Conservation (phyloP, 768 basidiomycete species). For the Serendipita sp. region DNA sequence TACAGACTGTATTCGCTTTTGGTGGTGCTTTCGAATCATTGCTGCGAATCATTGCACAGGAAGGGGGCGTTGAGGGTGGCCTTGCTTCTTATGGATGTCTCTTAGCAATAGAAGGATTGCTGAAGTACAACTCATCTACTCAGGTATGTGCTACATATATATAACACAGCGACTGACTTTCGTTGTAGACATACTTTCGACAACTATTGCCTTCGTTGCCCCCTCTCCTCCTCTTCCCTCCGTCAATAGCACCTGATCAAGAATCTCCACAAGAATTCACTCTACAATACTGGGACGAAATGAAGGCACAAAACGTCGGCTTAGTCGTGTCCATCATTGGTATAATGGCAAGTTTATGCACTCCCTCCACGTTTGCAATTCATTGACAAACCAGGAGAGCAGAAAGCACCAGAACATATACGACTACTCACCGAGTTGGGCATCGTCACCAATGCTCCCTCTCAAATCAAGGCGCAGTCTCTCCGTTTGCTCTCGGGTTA, state of each 20-base stretch:
- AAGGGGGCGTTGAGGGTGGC: slow-evolving; percentile 87
- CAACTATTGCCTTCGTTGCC: slow-evolving; percentile 59
- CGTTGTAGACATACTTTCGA: slow-evolving; percentile 79
- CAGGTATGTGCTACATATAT: slow-evolving; percentile 36
- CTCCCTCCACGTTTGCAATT: not conserved
- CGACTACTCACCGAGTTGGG: slow-evolving; percentile 77
- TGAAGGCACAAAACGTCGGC: slow-evolving; percentile 66
- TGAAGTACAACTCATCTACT: slow-evolving; percentile 88
- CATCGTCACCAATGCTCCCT: slow-evolving; percentile 87
- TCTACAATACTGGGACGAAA: slow-evolving; percentile 89
- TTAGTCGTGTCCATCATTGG: slow-evolving; percentile 73
- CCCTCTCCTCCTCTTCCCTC: slow-evolving; percentile 54
- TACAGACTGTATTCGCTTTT: slow-evolving; percentile 93
- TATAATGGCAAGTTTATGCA: slow-evolving; percentile 38
- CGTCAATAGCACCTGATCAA: slow-evolving; percentile 32
- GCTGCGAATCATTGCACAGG: slow-evolving; percentile 69
- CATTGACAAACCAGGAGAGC: not conserved
- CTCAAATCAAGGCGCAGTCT: slow-evolving; percentile 67
- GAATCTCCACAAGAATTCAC: slow-evolving; percentile 79
- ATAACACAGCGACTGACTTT: slow-evolving; percentile 9
- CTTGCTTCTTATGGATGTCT: slow-evolving; percentile 75
- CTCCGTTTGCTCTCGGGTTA: slow-evolving; percentile 39
- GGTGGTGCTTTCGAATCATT: slow-evolving; percentile 94
- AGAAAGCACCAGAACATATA: slow-evolving; percentile 26
- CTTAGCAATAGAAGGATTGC: slow-evolving; percentile 64